Evolutionary conservation across 352 stramenopile genomes (phyloP), one percentile per base, ranked within the genome.

Genomic region (Phytophthora sp.): DNA sequence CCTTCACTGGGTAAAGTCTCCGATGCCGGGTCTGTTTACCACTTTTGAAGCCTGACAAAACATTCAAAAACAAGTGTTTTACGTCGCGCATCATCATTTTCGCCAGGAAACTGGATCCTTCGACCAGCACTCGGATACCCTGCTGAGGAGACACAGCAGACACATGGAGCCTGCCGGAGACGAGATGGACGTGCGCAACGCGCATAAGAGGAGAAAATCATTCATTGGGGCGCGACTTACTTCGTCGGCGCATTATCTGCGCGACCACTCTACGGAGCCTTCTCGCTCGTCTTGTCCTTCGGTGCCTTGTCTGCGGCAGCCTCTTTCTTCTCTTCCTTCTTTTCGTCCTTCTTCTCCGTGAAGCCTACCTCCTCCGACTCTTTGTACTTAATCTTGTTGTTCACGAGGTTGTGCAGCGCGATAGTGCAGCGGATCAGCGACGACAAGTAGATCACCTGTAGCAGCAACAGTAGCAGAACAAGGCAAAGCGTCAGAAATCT

Each of bases 381-480:
- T 61, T 88, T 88, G 87, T 99, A 99, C 72, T 97, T 95, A 79
- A 99, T 98, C 85, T 99, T 99, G 89, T 99, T 99, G 78, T 98
- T 97, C 64, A 99, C 96, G 41, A 99, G 88, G 78, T 99, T 97
- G 88, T 99, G 97, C 57, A 99, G 74, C 20, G 97, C 97, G 63
- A 99, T 98, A 30, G 99, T 98, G 77, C 92, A 98, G 62, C 97
- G 89, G 66, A 99, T 99, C 41, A 99, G 77, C 39, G 95, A 91
- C 62, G 93, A 97, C 75, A 99, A 91, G 87, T 99, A 99, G 69
- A 99, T 98, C 51, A 97, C 95, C 88, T 96, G 46, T 11, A 51
- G 8, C 20, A 68, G 5, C 23, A 34, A 46, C 23, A 54, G 37
- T 54, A 26, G 50, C 3, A 26, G 15, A 66, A 15, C 17, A n/a